Evolutionary conservation across 2,329 filamentous ascomycete species (phyloP), one percentile per base, ranked within the genome.

Genomic region (Pseudogymnoascus pannorum): DNA sequence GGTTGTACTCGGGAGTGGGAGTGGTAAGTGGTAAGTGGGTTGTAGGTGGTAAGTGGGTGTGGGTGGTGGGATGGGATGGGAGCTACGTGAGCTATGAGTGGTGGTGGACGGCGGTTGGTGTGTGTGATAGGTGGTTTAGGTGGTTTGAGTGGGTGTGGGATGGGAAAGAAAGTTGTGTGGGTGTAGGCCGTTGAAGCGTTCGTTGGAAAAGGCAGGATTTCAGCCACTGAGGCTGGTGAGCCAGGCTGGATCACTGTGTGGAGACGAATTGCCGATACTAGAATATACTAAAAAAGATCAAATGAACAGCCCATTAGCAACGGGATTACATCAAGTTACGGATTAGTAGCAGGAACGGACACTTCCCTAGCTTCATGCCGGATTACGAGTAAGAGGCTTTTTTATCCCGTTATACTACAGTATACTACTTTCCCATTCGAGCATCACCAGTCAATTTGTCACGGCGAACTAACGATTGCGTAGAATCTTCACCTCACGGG

Each of bases 261-360:
- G 48, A 18, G 48, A 54, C 48, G 48, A 54, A 54, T 54, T 54
- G 48, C 48, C 48, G 48, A 54, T 54, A 54, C 18, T 31, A 31
- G n/a, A n/a, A n/a, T n/a, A n/a, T n/a, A 54, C 48, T 31, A 54
- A 54, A 54, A 54, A 54, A 54, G 48, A n/a, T 54, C 48, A 54
- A 31, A 16, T 24, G 31, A 44, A 18, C 26, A 18, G 24, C 26
- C 9, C 48, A 54, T 54, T 54, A 11, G 20, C 48, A 16, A 16
- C 48, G 48, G 48, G 48, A 54, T 54, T 54, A 54, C 48, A 54
- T 54, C 48, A 54, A 54, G 48, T 12, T 18, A 22, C 11, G 20
- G 24, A 31, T 18, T 54, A 54, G 26, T 9, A 54, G 48, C 48
- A 54, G 48, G 26, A 54, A 54, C 48, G 44, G n/a, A 18, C 24